Conservation (phyloP, 352 stramenopile genomes). For the Globisporangium canariense region DNA sequence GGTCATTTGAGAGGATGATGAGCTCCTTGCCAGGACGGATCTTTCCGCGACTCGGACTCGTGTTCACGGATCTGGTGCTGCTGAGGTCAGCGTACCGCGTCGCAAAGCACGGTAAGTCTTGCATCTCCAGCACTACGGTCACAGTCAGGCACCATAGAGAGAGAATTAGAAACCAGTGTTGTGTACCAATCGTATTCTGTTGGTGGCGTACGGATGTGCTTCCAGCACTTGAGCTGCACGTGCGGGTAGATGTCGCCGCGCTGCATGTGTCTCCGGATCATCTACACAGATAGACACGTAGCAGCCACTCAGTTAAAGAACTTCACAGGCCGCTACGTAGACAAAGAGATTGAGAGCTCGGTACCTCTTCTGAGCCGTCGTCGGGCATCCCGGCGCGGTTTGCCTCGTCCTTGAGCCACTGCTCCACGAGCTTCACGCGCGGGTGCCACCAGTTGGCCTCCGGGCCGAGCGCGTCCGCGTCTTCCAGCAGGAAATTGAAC, state of each 20-base stretch:
- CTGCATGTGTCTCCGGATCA: conserved; percentile 65
- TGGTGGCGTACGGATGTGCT: conserved; percentile 50
- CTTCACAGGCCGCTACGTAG: neutral
- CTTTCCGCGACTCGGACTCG: conserved; percentile 71
- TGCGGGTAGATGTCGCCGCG: conserved; percentile 65
- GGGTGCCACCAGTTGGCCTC: conserved; percentile 69
- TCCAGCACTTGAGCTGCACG: conserved; percentile 73
- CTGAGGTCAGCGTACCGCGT: conserved; percentile 12
- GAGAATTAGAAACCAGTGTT: neutral
- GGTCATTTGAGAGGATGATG: conserved; percentile 62
- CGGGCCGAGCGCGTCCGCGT: conserved; percentile 29
- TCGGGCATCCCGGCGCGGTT: conserved; percentile 57
- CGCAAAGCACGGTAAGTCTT: conserved; percentile 53
- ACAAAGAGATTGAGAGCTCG: neutral
- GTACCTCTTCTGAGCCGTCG: conserved; percentile 69
- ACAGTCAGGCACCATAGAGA: neutral
- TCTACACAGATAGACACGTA: conserved; percentile 24
- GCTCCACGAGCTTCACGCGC: conserved; percentile 59
- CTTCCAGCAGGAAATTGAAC: conserved; percentile 52
- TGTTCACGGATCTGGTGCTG: conserved; percentile 10
- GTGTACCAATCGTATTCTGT: neutral
- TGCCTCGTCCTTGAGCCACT: conserved; percentile 65
- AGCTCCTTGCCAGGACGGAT: conserved; percentile 74
- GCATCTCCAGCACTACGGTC: conserved; percentile 54
- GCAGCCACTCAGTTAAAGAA: neutral